These are phyloP conservation scores for Stellera chamaejasme DNA, from an alignment of 345 rosid genomes.

Conservation along the genomic window DNA sequence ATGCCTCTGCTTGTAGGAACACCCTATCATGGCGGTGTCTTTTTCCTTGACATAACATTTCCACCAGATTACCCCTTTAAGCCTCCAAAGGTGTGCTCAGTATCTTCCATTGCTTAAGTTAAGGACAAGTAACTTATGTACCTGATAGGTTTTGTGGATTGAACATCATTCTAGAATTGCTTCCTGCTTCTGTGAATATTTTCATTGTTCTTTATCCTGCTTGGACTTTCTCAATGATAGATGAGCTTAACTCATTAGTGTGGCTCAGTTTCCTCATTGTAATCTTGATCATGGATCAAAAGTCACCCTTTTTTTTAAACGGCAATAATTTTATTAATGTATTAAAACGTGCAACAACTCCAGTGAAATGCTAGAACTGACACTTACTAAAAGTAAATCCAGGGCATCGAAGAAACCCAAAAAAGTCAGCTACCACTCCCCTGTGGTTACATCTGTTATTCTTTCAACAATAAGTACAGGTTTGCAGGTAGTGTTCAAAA, in stretches of 20 bases:
- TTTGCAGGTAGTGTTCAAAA: slow-evolving; percentile 71
- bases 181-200: background rate
- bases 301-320: no score
- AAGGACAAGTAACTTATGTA: background rate
- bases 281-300: no score
- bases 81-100: slow-evolving; percentile 68
- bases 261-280: no score
- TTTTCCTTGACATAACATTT: slow-evolving; percentile 67
- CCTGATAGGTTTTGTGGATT: background rate
- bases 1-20: slow-evolving; percentile 39
- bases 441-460: slow-evolving; percentile 1
- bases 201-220: background rate
- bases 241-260: no score
- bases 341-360: no score
- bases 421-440: no score
- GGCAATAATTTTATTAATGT: no score
- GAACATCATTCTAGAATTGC: background rate
- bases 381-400: no score
- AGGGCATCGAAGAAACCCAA: no score
- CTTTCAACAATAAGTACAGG: slow-evolving; percentile 11
- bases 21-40: slow-evolving; percentile 83
- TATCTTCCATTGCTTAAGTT: background rate
- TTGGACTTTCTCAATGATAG: background rate
- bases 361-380: no score
- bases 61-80: slow-evolving; percentile 85